phyloP scores from a whole-genome alignment of 1,139 yeast genomes.

The Hansenula lynferdii region DNA sequence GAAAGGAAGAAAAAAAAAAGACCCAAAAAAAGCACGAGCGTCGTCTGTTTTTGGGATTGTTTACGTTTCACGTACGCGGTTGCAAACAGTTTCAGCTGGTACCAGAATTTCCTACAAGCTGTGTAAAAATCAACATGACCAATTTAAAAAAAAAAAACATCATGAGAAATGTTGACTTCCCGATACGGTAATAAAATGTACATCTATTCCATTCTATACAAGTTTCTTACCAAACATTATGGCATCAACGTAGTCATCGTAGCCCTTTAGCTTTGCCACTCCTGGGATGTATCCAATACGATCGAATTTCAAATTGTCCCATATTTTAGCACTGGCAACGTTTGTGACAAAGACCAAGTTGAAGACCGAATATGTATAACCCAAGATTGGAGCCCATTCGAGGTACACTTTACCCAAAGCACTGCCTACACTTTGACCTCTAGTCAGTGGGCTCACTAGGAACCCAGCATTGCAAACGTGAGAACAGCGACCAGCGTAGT shows the following conservation, averaged over 20 bases:
- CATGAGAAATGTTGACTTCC: neutral
- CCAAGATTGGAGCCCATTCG: conserved; percentile 62
- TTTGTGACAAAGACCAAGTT: conserved; percentile 76
- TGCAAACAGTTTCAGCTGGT: neutral
- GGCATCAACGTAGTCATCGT: conserved; percentile 61
- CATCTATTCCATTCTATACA: conserved; percentile 1
- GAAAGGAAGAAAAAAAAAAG: too few species aligned
- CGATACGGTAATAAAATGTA: neutral
- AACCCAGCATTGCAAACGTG: conserved; percentile 83
- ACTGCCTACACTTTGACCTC: conserved; percentile 59
- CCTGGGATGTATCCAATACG: conserved; percentile 64
- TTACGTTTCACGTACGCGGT: too few species aligned
- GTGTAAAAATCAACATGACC: neutral
- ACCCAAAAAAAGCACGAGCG: too few species aligned
- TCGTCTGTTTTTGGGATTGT: too few species aligned
- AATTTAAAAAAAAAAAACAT: too few species aligned
- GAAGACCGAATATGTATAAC: conserved; percentile 76
- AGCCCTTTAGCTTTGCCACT: conserved; percentile 63
- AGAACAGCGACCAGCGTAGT: conserved; percentile 70
- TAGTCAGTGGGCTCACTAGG: conserved; percentile 45
- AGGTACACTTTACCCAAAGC: conserved; percentile 58
- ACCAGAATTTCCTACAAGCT: neutral
- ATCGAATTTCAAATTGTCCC: conserved; percentile 75
- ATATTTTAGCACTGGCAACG: conserved; percentile 58
- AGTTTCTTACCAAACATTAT: conserved; percentile 59